A percentile compares a stretch with the other conserved stretches of the same genome.
These are phyloP conservation scores for Termitomyces eurrhizus DNA, from an alignment of 768 basidiomycete genomes.

Conservation along the genomic window DNA sequence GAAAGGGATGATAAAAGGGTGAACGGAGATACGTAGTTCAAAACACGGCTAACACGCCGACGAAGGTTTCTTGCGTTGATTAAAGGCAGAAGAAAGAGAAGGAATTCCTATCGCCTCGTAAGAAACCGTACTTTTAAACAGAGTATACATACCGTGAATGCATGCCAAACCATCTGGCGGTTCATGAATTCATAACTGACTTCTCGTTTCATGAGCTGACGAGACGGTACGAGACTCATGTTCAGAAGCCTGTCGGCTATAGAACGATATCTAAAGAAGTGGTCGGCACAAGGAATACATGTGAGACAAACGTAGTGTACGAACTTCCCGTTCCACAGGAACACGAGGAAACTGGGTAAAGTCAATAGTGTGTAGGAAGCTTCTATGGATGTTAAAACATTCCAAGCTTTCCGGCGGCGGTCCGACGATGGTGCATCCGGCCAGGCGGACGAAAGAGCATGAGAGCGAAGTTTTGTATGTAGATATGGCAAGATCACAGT, in stretches of 20 bases:
- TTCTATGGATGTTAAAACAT: conserved; percentile 60
- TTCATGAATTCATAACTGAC: conserved; percentile 99
- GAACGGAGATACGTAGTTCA: conserved; percentile 25
- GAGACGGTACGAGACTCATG: conserved; percentile 72
- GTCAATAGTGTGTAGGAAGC: conserved; percentile 58
- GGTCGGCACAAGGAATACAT: background rate
- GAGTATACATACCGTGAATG: conserved; percentile 77
- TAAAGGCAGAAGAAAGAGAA: conserved; percentile 87
- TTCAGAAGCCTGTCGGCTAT: conserved; percentile 73
- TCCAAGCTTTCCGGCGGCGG: conserved; percentile 71
- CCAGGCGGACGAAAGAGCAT: conserved; percentile 85
- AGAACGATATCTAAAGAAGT: conserved; percentile 69
- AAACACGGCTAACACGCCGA: conserved; percentile 44
- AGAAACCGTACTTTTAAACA: conserved; percentile 8
- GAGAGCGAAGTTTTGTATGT: conserved; percentile 64
- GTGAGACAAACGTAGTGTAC: background rate
- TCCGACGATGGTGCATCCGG: conserved; percentile 86
- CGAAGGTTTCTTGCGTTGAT: conserved; percentile 66
- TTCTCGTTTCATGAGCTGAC: conserved; percentile 66
- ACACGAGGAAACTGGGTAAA: conserved; percentile 74
- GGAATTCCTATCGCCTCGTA: conserved; percentile 69
- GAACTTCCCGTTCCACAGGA: conserved; percentile 84
- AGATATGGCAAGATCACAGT: conserved; percentile 79
- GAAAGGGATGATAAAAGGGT: conserved; percentile 28
- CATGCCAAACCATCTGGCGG: conserved; percentile 99